Conservation (phyloP, 1,284 basidiomycete genomes). For the Phenoliferia sp. region DNA sequence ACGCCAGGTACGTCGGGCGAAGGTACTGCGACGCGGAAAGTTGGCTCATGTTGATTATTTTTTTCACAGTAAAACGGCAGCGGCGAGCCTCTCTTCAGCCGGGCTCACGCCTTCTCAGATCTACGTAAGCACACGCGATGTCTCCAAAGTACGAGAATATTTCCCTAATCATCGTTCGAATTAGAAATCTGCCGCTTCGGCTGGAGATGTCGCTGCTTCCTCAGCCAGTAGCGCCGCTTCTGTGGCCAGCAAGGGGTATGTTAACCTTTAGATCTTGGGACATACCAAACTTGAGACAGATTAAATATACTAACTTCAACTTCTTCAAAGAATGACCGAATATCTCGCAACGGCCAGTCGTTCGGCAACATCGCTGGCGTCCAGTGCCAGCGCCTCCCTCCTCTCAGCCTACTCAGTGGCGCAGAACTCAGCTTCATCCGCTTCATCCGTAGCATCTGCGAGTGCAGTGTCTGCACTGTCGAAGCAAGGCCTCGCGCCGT, state of each 20-base stretch:
- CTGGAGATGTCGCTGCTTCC: slow-evolving; percentile 22
- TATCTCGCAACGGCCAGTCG: not conserved
- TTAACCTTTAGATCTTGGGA: no score
- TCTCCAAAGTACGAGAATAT: not conserved
- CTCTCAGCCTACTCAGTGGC: slow-evolving; percentile 5
- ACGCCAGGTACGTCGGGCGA: no score
- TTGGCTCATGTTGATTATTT: no score
- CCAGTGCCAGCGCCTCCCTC: slow-evolving; percentile 9
- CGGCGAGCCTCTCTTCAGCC: not conserved
- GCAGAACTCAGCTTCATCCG: slow-evolving; percentile 6
- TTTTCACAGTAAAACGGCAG: slow-evolving; percentile 3
- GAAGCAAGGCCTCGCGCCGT: slow-evolving; percentile 2
- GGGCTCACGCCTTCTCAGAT: slow-evolving; percentile 6
- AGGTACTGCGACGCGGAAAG: no score
- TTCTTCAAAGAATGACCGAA: not conserved
- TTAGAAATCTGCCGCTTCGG: slow-evolving; percentile 15
- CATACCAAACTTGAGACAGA: no score
- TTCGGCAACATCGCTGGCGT: slow-evolving; percentile 7
- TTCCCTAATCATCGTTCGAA: slow-evolving; percentile 3
- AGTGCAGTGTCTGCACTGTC: not conserved
- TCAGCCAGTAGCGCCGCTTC: slow-evolving; percentile 23
- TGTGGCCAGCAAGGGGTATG: slow-evolving; percentile 16
- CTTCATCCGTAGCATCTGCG: slow-evolving; percentile 18
- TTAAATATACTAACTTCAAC: not conserved
- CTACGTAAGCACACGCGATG: not conserved